Base-by-base conservation (phyloP, 2,329 filamentous ascomycete species). In the Fusarium newnesense region DNA sequence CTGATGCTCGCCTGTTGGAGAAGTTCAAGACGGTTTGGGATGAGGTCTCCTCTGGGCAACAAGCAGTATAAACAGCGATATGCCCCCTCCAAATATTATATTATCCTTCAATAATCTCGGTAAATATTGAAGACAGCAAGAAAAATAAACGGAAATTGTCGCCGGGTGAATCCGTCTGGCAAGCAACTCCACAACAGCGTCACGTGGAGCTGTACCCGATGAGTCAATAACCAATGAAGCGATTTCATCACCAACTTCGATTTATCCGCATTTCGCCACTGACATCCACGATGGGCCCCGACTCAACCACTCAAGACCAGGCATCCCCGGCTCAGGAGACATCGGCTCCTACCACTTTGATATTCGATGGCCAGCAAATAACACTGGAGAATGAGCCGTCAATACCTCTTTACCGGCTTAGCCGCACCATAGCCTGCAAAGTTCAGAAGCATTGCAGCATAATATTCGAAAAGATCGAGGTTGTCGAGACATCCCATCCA, bases 351-450 rank as follows among this genome's bases (percentile, higher is more conserved):
- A 16, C 7, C 7, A 64, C 66, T 13, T 26, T 74, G 8, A 5
- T 73, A 9, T 57, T 74, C 9, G 49, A 53, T 15, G 69, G 65
- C 2, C 72, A 73, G 26, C 19, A 53, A 7, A 46, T 74, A 18
- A 32, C 24, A 5, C 19, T 43, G 7, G 58, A 75, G 3, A 24
- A 60, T 40, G 36, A 37, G 3, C 44, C 58, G 7, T 50, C 32
- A 15, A 30, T 26, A 9, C 65, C 69, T 11, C 15, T 74, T 9
- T 75, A 75, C n/a, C 47, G 72, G 13, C 43, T 75, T 5, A 75
- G 24, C n/a, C 63, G 36, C 19, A 53, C 63, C 2, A 32, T 73
- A 7, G 44, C 58, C 7, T 60, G 58, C 7, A 43, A 36, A 12
- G 15, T 54, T 12, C 72, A 69, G 36, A 67, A 60, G 11, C 47